Percentiles rank a stretch among this genome's conserved stretches.
Conservation (phyloP, 2,329 filamentous ascomycete genomes). For the Aspergillus sp. region DNA sequence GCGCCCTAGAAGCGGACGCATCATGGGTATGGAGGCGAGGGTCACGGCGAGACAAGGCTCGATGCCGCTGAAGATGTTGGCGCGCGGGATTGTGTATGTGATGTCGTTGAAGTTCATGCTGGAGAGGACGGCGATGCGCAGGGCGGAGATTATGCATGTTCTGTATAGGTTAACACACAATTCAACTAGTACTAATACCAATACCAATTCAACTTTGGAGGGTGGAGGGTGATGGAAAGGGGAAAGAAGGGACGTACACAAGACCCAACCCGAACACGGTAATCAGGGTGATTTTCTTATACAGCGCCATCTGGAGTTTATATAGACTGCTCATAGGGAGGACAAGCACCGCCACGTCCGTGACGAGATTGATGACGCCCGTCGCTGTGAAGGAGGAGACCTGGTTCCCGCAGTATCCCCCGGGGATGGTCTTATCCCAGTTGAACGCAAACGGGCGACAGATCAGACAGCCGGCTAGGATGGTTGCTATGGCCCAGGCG, state of each 20-base stretch:
- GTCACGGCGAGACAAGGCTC: constrained; percentile 24
- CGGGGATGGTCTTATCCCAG: constrained; percentile 25
- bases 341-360: constrained; percentile 23
- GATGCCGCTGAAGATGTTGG: constrained; percentile 27
- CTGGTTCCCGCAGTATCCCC: constrained; percentile 21
- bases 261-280: constrained; percentile 23
- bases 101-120: constrained; percentile 23
- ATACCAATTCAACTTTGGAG: no score
- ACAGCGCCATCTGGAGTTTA: constrained; percentile 22
- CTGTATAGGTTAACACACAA: constrained; percentile 1
- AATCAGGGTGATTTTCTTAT: constrained; percentile 24
- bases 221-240: no score
- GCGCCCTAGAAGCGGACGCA: constrained; percentile 33
- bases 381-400: constrained; percentile 22
- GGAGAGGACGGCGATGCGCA: constrained; percentile 24
- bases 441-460: constrained; percentile 27
- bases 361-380: constrained; percentile 24
- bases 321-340: constrained; percentile 23
- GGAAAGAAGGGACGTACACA: constrained; percentile 18
- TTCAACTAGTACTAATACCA: no score
- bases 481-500: constrained; percentile 28
- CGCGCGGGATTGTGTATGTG: constrained; percentile 23
- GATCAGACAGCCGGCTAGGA: constrained; percentile 21
- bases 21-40: constrained; percentile 25
- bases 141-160: constrained; percentile 25